phyloP scores from a whole-genome alignment of 352 stramenopile species.

The Phytophthora agathidicida region DNA sequence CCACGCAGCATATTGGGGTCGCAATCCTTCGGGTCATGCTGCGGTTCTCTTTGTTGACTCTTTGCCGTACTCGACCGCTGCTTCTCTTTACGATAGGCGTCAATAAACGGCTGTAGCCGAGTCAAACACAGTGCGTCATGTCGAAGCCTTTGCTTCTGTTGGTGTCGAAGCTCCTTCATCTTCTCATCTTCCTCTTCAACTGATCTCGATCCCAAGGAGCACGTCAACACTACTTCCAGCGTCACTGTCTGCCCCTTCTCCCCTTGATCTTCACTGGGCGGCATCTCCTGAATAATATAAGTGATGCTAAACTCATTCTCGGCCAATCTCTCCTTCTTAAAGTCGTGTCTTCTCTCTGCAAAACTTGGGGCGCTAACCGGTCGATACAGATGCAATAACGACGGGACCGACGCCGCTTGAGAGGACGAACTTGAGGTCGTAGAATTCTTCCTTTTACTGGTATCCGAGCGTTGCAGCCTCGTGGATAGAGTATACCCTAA shows the following conservation, averaged over 20 bases:
- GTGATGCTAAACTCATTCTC: conserved; percentile 63
- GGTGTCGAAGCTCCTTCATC: conserved; percentile 28
- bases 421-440: conserved; percentile 11
- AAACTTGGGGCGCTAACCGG: conserved; percentile 46
- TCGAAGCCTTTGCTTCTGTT: conserved; percentile 55
- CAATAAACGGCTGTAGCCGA: conserved; percentile 58
- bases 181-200: conserved; percentile 22
- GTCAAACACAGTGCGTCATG: conserved; percentile 65
- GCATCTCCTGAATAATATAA: conserved; percentile 70
- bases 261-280: neutral
- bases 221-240: conserved; percentile 71
- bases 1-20: conserved; percentile 27
- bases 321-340: conserved; percentile 42
- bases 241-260: conserved; percentile 35
- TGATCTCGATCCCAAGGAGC: conserved; percentile 34
- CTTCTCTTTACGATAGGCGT: conserved; percentile 48
- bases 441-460: conserved; percentile 33
- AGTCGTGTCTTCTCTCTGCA: conserved; percentile 42
- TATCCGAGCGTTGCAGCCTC: conserved; percentile 59
- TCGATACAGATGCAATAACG: conserved; percentile 69
- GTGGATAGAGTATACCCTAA: conserved; percentile 71
- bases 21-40: conserved; percentile 35
- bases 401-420: conserved; percentile 51
- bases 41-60: conserved; percentile 13
- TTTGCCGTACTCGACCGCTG: neutral